Base-by-base conservation (phyloP, 2,329 filamentous ascomycete species). In the Metarhizium rileyi region DNA sequence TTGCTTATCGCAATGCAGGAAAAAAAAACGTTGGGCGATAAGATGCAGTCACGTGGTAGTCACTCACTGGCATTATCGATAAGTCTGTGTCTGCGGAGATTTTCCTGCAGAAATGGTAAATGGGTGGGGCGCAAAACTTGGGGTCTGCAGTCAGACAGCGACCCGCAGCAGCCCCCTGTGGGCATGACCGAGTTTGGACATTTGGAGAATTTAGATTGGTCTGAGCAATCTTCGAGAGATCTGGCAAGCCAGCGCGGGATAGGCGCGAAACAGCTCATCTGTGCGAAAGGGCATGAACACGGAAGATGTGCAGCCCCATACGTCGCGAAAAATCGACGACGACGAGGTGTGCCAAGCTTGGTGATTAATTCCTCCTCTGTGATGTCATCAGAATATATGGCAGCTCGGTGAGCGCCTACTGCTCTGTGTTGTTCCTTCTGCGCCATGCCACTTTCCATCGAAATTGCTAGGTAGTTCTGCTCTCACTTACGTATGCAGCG, bases 21-120 rank as follows among this genome's bases (percentile, higher is more conserved):
- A 50, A 58, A 55, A 57, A 59, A 64, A 65, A 65, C 63, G 59
- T 53, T 54, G 46, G 50, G 49, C 51, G 57, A 60, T 61, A 60
- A 59, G 52, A 42, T 9, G 16, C 49, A 20, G 50, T 57, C 56
- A 61, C 56, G 58, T 59, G 56, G 3, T 8, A n/a, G n/a, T n/a
- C n/a, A n/a, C n/a, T n/a, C n/a, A n/a, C n/a, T n/a, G n/a, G n/a
- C n/a, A 5, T 55, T 59, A 59, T 60, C 56, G 61, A 63, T 63
- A 61, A 55, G 22, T 20, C 20, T 10, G 25, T 20, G 35, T 38
- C 20, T 33, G 30, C 16, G 30, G 30, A 33, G 30, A 33, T 14
- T 5, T 33, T 33, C 9, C 5, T 12, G 30, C 22, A 7, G n/a
- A 38, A 16, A 38, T 38, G 33, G 9, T 22, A 18, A 40, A 36